Conservation (phyloP, 2,329 filamentous ascomycete species). For the Metarhizium rileyi region DNA sequence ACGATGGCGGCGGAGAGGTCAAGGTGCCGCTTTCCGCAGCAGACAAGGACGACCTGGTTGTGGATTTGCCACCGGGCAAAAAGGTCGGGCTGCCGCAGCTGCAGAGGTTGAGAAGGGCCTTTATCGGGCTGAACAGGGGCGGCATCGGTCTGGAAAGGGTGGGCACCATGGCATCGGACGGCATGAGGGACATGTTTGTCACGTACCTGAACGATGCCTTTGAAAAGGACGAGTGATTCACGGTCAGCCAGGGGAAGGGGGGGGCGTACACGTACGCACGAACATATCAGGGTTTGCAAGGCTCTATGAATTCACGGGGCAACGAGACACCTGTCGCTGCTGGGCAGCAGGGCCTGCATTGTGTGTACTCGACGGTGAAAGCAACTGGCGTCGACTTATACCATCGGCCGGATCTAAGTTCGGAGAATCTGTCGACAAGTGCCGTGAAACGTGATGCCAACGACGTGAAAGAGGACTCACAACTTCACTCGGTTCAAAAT, state of each 20-base stretch:
- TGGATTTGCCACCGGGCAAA: constrained; percentile 53
- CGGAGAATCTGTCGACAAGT: too few species aligned
- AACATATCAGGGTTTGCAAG: too few species aligned
- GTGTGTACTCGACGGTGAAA: too few species aligned
- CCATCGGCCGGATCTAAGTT: too few species aligned
- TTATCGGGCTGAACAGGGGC: constrained; percentile 64
- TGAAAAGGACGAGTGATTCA: constrained; percentile 37
- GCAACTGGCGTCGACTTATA: too few species aligned
- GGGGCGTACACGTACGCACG: not conserved
- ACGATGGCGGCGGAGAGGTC: constrained; percentile 56
- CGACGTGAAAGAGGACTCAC: too few species aligned
- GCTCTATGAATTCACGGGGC: too few species aligned
- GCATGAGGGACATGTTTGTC: constrained; percentile 54
- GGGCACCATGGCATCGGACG: constrained; percentile 41
- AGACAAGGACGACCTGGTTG: constrained; percentile 38
- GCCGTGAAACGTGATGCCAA: too few species aligned
- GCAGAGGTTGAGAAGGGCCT: constrained; percentile 68
- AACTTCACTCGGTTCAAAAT: too few species aligned
- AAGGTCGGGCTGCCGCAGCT: constrained; percentile 64
- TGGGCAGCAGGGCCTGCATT: too few species aligned
- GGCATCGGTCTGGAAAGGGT: constrained; percentile 51
- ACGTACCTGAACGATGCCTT: constrained; percentile 58
- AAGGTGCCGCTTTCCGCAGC: constrained; percentile 29
- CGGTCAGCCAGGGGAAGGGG: not conserved
- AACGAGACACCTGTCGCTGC: too few species aligned